These are phyloP conservation scores for Rhodotorula glutinis DNA, from an alignment of 1,284 basidiomycete genomes.

Conservation along the genomic window DNA sequence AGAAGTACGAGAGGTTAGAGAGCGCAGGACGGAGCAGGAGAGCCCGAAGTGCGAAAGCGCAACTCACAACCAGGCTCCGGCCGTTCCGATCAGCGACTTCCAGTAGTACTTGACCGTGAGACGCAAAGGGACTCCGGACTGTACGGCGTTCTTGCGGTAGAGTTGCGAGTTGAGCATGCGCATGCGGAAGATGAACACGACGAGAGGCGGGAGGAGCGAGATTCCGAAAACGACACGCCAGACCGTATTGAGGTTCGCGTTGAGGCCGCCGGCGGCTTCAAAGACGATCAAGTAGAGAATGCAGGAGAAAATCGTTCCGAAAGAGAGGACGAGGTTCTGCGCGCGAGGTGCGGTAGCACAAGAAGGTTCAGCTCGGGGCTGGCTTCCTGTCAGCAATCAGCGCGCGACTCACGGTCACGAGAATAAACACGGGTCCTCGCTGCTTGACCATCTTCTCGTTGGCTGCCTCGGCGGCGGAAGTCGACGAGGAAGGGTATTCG, in stretches of 20 bases:
- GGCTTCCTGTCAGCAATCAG: too few species aligned
- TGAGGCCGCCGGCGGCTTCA: conserved; percentile 58
- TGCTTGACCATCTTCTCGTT: conserved; percentile 64
- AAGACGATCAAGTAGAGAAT: conserved; percentile 70
- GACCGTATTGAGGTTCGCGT: conserved; percentile 62
- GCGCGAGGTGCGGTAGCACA: neutral
- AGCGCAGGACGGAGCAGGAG: conserved; percentile 42
- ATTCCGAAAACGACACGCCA: conserved; percentile 75
- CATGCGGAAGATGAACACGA: conserved; percentile 68
- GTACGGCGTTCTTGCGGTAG: conserved; percentile 65
- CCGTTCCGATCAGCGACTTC: conserved; percentile 65
- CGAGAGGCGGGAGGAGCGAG: conserved; percentile 62
- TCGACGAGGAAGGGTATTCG: conserved; percentile 71
- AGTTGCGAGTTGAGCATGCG: conserved; percentile 67
- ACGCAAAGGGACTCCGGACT: conserved; percentile 61
- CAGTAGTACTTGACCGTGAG: conserved; percentile 67
- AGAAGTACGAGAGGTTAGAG: neutral
- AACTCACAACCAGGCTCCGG: conserved; percentile 66
- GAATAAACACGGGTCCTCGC: conserved; percentile 68
- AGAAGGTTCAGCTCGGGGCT: neutral
- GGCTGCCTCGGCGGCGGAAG: conserved; percentile 65
- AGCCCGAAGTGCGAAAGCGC: conserved; percentile 54
- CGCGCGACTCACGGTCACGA: conserved; percentile 14
- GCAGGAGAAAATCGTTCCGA: conserved; percentile 67
- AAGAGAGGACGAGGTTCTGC: conserved; percentile 47